Evolutionary conservation across 2,329 filamentous ascomycete species (phyloP), one percentile per base, ranked within the genome.

Genomic region (Aspergillus intermedius): DNA sequence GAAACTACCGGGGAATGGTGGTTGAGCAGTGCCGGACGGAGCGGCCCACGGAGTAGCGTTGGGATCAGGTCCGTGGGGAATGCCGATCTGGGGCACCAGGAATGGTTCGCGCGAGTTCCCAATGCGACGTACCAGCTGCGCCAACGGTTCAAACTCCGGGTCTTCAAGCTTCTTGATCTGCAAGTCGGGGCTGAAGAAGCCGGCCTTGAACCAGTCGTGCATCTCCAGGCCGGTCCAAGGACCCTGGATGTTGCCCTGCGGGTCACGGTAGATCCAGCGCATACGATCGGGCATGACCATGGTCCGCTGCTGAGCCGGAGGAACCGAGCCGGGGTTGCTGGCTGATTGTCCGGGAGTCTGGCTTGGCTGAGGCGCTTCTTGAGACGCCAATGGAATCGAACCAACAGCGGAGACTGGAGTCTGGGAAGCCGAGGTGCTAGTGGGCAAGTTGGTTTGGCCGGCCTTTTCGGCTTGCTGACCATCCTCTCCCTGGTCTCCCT

Each of bases 261-360:
- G 93, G 65, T 98, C 93, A 46, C 94, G 84, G 65, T 98, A 98
- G 15, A 96, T 91, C 93, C 93, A 98, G 60, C 91, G 81, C 90
- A 98, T 98, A 12, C 94, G 81, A 67, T 98, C 93, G 2, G 93
- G 93, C 93, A 98, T 97, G 4, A 98, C 91, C 91, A 98, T 97
- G 41, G 87, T 91, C 13, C 89, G 84, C 54, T 86, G 82, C 61
- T 88, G 85, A 23, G 81, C 74, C 43, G 80, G 72, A 23, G 84
- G 83, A 44, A 88, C 79, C 55, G 90, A 85, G 44, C 80, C 77
- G 12, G 81, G 76, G 19, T 79, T 76, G 25, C 57, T 58, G 30
- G 54, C 55, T 15, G 63, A 57, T 42, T 66, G 63, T 23, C 65
- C 66, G 35, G 66, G 61, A 4, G 61, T 66, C 49, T 70, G 69